Evolutionary conservation across 2,329 filamentous ascomycete genomes (phyloP).

Genomic region (Talaromyces islandicus): DNA sequence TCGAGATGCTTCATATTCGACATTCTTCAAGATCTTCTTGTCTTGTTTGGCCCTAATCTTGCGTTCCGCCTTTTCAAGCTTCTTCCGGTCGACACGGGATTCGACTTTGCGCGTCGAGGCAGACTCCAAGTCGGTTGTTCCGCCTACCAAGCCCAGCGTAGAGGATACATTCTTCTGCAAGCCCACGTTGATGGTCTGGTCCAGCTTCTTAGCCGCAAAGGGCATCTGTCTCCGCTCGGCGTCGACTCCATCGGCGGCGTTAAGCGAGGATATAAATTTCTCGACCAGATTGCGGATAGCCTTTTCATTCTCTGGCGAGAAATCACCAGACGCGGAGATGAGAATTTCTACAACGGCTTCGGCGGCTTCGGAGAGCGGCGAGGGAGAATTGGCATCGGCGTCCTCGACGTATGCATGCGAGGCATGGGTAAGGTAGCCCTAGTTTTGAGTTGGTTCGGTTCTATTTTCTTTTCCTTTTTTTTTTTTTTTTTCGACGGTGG

Average conservation of each 20-base stretch:
- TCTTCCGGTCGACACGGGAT: slow-evolving; percentile 96
- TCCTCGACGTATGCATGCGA: slow-evolving; percentile 76
- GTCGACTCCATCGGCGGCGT: slow-evolving; percentile 62
- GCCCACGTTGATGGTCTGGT: slow-evolving; percentile 91
- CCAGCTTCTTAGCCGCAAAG: slow-evolving; percentile 74
- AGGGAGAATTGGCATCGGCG: slow-evolving; percentile 59
- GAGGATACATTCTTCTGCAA: slow-evolving; percentile 94
- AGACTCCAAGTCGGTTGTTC: slow-evolving; percentile 84
- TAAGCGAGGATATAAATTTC: slow-evolving; percentile 82
- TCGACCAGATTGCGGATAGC: slow-evolving; percentile 78
- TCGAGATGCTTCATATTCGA: slow-evolving; percentile 92
- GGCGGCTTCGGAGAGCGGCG: slow-evolving; percentile 79
- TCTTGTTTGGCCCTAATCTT: slow-evolving; percentile 98
- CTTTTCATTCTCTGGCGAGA: slow-evolving; percentile 64
- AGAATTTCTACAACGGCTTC: slow-evolving; percentile 79
- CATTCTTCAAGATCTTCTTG: slow-evolving; percentile 96
- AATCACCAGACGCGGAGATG: slow-evolving; percentile 84
- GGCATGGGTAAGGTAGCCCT: slow-evolving; percentile 88
- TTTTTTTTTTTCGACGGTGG: neutral
- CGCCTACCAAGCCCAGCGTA: slow-evolving; percentile 79
- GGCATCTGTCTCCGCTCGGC: slow-evolving; percentile 64
- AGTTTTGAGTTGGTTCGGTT: slow-evolving; percentile 1
- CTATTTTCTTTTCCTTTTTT: neutral
- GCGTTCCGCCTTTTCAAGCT: slow-evolving; percentile 95
- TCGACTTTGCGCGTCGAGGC: slow-evolving; percentile 91